Conservation (phyloP, 352 stramenopile genomes). For the Albugo candida region DNA sequence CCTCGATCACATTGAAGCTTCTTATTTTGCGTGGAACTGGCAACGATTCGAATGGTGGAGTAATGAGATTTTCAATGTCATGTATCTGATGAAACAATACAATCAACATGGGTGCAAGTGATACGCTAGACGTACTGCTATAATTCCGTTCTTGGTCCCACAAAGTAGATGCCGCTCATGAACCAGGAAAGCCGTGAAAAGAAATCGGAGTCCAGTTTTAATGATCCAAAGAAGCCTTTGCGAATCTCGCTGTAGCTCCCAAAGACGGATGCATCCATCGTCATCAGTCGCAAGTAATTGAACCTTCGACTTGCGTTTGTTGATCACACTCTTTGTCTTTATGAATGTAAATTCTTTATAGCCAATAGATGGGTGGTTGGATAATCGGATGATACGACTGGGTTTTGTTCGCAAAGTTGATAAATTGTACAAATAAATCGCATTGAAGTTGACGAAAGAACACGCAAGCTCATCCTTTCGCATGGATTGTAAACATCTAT, state of each 20-base stretch:
- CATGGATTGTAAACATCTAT: neutral
- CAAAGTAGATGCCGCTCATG: slow-evolving; percentile 34
- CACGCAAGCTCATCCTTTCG: slow-evolving; percentile 51
- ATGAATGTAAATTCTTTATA: slow-evolving; percentile 67
- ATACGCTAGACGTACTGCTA: slow-evolving; percentile 20
- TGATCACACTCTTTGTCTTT: neutral
- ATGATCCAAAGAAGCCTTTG: slow-evolving; percentile 32
- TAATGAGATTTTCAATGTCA: too few species aligned
- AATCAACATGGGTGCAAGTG: too few species aligned
- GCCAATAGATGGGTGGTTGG: slow-evolving; percentile 41
- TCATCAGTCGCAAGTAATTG: slow-evolving; percentile 36
- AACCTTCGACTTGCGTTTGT: slow-evolving; percentile 1
- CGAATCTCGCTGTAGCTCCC: slow-evolving; percentile 28
- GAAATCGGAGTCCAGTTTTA: slow-evolving; percentile 19
- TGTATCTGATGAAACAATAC: too few species aligned
- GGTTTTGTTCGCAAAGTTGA: slow-evolving; percentile 46
- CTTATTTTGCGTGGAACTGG: too few species aligned
- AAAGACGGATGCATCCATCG: slow-evolving; percentile 42
- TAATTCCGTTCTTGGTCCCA: slow-evolving; percentile 27
- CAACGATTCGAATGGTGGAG: too few species aligned
- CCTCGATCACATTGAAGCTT: too few species aligned
- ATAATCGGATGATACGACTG: slow-evolving; percentile 33
- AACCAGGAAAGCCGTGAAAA: slow-evolving; percentile 21
- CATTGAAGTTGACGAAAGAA: slow-evolving; percentile 48
- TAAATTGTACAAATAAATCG: slow-evolving; percentile 56